Conservation (phyloP, 208 protist genomes). For the Trypanosoma lewisi region DNA sequence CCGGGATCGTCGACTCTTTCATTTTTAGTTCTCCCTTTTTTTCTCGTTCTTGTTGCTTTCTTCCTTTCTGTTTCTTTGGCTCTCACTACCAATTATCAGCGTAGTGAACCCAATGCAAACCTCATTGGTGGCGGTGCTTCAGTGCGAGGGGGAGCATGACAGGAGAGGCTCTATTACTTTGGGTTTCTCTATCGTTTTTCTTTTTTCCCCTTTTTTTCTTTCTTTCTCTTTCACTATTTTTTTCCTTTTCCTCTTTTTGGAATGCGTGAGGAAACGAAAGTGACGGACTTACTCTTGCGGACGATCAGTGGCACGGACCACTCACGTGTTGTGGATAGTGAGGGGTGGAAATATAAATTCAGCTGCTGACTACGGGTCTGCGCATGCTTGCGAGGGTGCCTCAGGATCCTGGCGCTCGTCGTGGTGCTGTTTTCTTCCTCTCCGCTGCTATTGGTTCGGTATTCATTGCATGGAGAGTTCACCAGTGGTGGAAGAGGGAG, state of each 20-base stretch:
- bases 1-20: neutral
- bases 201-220: neutral
- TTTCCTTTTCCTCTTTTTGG: neutral
- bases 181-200: neutral
- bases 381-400: constrained; percentile 3
- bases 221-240: neutral
- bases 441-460: constrained; percentile 4
- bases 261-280: too few species aligned
- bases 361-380: neutral
- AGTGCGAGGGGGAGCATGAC: neutral
- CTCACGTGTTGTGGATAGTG: neutral
- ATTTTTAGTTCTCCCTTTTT: neutral
- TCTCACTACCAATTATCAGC: neutral
- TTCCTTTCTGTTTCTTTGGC: constrained; percentile 8
- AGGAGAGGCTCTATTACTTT: neutral
- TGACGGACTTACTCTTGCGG: too few species aligned
- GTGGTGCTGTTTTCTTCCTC: neutral
- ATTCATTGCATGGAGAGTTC: constrained; percentile 2
- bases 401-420: neutral
- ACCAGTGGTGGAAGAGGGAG: constrained; percentile 13
- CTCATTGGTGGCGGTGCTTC: neutral
- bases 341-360: neutral
- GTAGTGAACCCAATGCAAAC: neutral
- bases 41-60: constrained; percentile 6
- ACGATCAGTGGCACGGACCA: neutral